Evolutionary conservation across 2,329 filamentous ascomycete genomes (phyloP), one percentile per base, ranked within the genome.

Genomic region (Akanthomyces lecanii): DNA sequence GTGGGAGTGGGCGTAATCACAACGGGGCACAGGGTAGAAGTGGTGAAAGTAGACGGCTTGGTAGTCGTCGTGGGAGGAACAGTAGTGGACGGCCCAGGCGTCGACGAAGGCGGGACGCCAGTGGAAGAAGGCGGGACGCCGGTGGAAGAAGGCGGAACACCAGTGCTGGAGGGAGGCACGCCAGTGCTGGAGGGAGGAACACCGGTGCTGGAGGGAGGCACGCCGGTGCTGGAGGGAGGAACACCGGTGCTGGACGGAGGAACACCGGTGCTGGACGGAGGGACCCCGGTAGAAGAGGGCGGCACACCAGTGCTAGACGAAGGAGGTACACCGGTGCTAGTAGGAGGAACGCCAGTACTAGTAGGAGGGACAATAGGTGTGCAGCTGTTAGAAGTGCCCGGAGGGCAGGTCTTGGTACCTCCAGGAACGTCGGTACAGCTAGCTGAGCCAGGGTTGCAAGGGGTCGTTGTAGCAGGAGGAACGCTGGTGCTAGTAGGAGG

Each of bases 21-120:
- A 18, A 52, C 40, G 21, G 53, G 52, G 61, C 61, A 63, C 16
- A 63, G 44, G 23, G 61, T 57, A 3, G 61, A 58, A 8, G 61
- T 63, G 6, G 53, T 58, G 53, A 63, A 57, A 6, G 53, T 58
- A 3, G 53, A 51, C 18, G 61, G 61, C 52, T 44, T 57, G 3
- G 54, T 57, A 2, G 61, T 63, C 2, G 61, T 58, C 2, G 61
- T 44, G 3, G 58, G 25, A 44, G 58, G 48, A 16, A 12, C 7
- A 44, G 61, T 58, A 36, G 47, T 45, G 4, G 45, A 12, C 10
- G 61, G 54, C 7, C 16, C 0, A 36, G 44, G 25, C 10, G 52
- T 56, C 30, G 52, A 51, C 4, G 61, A 57, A 18, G 58, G 33
- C 10, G 48, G 33, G 21, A n/a, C 16, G 5, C 36, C 45, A 42